These are phyloP conservation scores for Vaccinium corymbosum DNA, from an alignment of 148 eudicot genomes.

Conservation along the genomic window DNA sequence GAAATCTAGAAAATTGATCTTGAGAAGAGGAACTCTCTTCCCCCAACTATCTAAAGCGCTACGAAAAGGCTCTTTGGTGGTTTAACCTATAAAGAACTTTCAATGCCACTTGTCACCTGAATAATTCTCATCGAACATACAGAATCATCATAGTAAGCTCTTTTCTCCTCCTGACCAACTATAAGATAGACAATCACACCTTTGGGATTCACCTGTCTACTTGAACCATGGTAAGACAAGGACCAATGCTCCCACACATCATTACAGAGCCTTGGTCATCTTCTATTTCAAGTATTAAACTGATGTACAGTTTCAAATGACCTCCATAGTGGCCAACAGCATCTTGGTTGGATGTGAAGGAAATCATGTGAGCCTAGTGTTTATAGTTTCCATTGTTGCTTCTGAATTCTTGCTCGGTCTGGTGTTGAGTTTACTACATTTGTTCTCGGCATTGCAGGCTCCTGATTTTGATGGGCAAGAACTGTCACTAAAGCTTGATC, in stretches of 20 bases:
- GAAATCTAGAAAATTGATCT: background rate
- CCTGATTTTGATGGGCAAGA: constrained; percentile 64
- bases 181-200: background rate
- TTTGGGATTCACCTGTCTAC: background rate
- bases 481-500: constrained; percentile 52
- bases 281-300: background rate
- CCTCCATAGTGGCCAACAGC: background rate
- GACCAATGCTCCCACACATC: background rate
- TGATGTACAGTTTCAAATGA: background rate
- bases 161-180: background rate
- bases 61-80: background rate
- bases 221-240: background rate
- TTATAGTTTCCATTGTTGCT: background rate
- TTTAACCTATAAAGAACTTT: background rate
- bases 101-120: background rate
- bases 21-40: background rate
- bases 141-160: background rate
- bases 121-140: background rate
- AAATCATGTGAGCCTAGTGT: background rate
- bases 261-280: background rate
- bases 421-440: background rate
- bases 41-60: background rate
- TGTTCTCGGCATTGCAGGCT: constrained; percentile 34
- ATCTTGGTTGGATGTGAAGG: background rate
- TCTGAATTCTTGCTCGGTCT: background rate